Evolutionary conservation across 768 basidiomycete species (phyloP).

Genomic region (Dentipellis fragilis): DNA sequence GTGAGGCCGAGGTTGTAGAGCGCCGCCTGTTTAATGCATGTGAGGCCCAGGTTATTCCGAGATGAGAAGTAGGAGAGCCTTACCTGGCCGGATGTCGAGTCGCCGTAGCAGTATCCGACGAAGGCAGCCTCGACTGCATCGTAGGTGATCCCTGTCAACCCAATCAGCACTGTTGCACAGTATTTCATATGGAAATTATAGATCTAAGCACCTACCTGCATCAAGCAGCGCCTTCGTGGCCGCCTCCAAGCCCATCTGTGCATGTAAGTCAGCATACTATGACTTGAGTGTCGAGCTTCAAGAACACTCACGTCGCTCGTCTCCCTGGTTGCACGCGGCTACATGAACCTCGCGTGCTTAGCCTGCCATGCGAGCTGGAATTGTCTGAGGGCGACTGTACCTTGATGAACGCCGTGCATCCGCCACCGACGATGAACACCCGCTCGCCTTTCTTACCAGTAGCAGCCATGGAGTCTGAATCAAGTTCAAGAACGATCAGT

Average conservation of each 20-base stretch:
- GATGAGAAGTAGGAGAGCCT: not conserved
- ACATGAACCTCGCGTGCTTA: slow-evolving; percentile 5
- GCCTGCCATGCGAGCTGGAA: not conserved
- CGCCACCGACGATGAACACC: slow-evolving; percentile 57
- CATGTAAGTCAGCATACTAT: not conserved
- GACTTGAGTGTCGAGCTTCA: not conserved
- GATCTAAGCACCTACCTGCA: slow-evolving; percentile 38
- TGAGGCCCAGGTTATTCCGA: not conserved
- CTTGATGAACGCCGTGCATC: slow-evolving; percentile 74
- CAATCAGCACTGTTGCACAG: not conserved
- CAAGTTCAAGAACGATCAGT: no score
- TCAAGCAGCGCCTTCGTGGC: slow-evolving; percentile 81
- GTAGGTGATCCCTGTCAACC: slow-evolving; percentile 61
- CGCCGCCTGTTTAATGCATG: slow-evolving; percentile 38
- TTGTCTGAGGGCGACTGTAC: slow-evolving; percentile 23
- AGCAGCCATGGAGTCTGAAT: not conserved
- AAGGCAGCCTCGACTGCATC: slow-evolving; percentile 64
- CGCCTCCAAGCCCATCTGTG: slow-evolving; percentile 79
- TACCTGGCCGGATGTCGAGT: slow-evolving; percentile 71
- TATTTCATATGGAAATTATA: not conserved
- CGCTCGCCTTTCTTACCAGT: slow-evolving; percentile 1
- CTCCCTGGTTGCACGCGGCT: slow-evolving; percentile 58
- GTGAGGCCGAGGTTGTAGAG: slow-evolving; percentile 80
- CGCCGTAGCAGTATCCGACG: slow-evolving; percentile 74
- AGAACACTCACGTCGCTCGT: slow-evolving; percentile 55